Conservation (phyloP, 2,329 filamentous ascomycete genomes). For the Arthrobotrys entomopaga region DNA sequence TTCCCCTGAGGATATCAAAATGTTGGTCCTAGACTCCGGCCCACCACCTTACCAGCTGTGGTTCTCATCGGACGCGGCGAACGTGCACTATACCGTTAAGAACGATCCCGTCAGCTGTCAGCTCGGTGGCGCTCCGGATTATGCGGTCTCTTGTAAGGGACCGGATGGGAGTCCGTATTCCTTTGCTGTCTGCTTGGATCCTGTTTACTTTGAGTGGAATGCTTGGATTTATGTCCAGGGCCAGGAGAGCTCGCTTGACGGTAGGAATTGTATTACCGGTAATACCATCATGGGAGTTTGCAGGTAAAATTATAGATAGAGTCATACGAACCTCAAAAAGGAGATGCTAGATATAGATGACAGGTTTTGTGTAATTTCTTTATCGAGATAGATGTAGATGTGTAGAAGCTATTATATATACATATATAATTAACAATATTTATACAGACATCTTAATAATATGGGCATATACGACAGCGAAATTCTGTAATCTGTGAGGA, state of each 20-base stretch:
- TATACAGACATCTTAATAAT: too few relatives aligned
- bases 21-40: not conserved
- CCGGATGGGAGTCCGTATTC: not conserved
- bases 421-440: too few relatives aligned
- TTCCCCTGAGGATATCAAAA: constrained; percentile 3
- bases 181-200: constrained; percentile 19
- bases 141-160: not conserved
- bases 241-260: constrained; percentile 9
- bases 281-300: not conserved
- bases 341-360: too few relatives aligned
- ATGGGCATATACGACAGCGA: too few relatives aligned
- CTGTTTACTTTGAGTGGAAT: constrained; percentile 29
- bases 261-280: constrained; percentile 11
- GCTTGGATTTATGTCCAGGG: constrained; percentile 10
- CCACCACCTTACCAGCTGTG: constrained; percentile 1
- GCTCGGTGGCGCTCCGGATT: constrained; percentile 7
- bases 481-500: too few relatives aligned
- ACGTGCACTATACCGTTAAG: constrained; percentile 8
- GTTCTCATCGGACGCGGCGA: constrained; percentile 3
- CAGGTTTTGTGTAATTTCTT: not conserved
- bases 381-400: too few relatives aligned
- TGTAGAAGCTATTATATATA: too few relatives aligned
- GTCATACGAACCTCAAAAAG: too few relatives aligned
- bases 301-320: not conserved
- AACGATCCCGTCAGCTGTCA: not conserved